phyloP scores from a whole-genome alignment of 1,284 basidiomycete genomes.

The Leccinum pachyderme region DNA sequence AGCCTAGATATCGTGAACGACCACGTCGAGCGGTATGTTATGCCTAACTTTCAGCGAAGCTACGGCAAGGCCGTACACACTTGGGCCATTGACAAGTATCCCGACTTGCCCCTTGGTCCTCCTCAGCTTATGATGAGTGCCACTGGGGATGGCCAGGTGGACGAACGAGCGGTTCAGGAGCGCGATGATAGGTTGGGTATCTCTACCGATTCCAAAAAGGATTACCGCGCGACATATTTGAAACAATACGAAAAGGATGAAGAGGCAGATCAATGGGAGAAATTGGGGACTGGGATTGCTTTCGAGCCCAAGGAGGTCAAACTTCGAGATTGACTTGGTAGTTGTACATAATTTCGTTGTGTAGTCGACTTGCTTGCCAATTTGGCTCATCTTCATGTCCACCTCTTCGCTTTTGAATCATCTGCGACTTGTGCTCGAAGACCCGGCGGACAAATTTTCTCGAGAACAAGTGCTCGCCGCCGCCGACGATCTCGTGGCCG shows the following conservation, averaged over 20 bases:
- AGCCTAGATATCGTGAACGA: slow-evolving; percentile 36
- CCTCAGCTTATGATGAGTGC: slow-evolving; percentile 48
- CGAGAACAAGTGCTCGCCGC: slow-evolving; percentile 46
- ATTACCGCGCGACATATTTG: slow-evolving; percentile 39
- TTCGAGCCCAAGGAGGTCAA: slow-evolving; percentile 18
- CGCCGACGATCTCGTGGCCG: slow-evolving; percentile 54
- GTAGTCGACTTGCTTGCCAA: slow-evolving; percentile 6
- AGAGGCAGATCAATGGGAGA: slow-evolving; percentile 41
- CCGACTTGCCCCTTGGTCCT: slow-evolving; percentile 49
- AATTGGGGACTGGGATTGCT: slow-evolving; percentile 11
- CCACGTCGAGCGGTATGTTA: slow-evolving; percentile 42
- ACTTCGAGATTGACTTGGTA: slow-evolving; percentile 5
- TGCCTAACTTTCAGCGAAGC: slow-evolving; percentile 48
- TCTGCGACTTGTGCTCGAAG: slow-evolving; percentile 54
- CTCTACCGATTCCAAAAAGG: not conserved
- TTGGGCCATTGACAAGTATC: slow-evolving; percentile 43
- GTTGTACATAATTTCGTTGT: not conserved
- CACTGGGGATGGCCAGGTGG: slow-evolving; percentile 39
- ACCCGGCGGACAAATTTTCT: slow-evolving; percentile 37
- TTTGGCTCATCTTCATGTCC: slow-evolving; percentile 33
- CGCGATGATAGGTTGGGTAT: not conserved
- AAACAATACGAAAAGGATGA: slow-evolving; percentile 37
- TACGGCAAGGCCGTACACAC: slow-evolving; percentile 56
- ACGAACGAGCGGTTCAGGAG: slow-evolving; percentile 13
- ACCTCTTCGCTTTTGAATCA: slow-evolving; percentile 46